Base-by-base conservation (phyloP, 345 rosid genomes). In the Aegle marmelos region DNA sequence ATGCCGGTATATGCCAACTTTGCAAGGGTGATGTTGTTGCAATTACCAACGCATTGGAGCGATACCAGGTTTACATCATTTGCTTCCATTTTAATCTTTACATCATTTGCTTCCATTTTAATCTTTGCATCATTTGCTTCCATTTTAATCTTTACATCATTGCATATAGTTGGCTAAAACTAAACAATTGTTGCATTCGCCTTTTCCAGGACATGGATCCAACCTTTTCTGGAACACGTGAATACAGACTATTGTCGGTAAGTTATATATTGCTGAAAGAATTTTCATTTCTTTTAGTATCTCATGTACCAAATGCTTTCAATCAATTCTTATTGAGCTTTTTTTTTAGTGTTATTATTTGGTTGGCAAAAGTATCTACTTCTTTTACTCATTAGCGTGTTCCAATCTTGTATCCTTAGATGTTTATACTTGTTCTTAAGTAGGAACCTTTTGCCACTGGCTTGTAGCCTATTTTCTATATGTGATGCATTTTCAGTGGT, bases 1-100 rank as follows among this genome's bases (percentile, higher is more conserved):
- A 89, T 86, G 98, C 99, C 77, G 99, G 99, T 79, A 76, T 96
- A 82, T 94, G 98, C 85, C 97, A 94, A 78, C 94, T 96, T 73
- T 94, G 98, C 91, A 92, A 92, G 86, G 93, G 90, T 3, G 99
- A 96, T 81, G 87, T 88, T 76, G 92, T 93, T 89, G 89, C 98
- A 78, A 89, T 96, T 76, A 85, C 85, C 24, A 96, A 94, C 84
- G 99, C 99, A 2, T 87, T 96, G 68, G 99, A 96, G 85, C 83
- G 85, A 76, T 96, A 96, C 79, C 97, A 94, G 99, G 99, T 96
- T 68, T 76, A 58, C 27, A 33, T n/a, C n/a, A n/a, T 78, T 76
- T 79, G 80, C 75, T 78, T 79, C 22, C 66, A 13, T 75, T 79
- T 24, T 24, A 59, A 53, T 70, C 34, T 34, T 21, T 37, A 25